phyloP scores from a whole-genome alignment of 2,329 filamentous ascomycete genomes.

The Aspergillus ochraceus region DNA sequence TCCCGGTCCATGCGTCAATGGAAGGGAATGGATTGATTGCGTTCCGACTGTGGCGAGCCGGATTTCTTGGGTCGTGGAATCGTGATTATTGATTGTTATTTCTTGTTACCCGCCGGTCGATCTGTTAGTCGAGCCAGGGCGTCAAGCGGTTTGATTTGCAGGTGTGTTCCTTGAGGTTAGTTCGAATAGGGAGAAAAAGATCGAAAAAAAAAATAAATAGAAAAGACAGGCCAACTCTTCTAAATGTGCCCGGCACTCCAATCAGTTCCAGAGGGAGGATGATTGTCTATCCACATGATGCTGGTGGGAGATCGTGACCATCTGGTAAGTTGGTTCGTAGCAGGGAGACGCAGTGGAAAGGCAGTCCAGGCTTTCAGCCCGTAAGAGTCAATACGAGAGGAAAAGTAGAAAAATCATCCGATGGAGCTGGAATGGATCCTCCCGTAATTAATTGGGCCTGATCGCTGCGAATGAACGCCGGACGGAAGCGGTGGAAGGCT shows the following conservation, averaged over 20 bases:
- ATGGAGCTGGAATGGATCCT: neutral
- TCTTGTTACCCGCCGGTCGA: neutral
- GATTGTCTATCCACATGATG: neutral
- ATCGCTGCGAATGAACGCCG: constrained; percentile 9
- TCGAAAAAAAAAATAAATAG: too few relatives aligned
- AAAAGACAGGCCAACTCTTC: too few relatives aligned
- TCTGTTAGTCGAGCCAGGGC: too few relatives aligned
- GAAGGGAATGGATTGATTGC: constrained; percentile 1
- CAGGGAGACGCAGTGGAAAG: neutral
- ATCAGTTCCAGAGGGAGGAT: neutral
- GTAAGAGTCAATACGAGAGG: neutral
- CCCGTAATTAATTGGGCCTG: neutral
- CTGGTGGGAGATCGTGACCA: neutral
- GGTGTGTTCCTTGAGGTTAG: too few relatives aligned
- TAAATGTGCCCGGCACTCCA: neutral
- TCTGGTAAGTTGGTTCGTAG: neutral
- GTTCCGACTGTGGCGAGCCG: constrained; percentile 21
- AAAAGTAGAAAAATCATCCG: neutral
- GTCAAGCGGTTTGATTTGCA: too few relatives aligned
- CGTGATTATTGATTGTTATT: constrained; percentile 9
- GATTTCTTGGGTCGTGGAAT: constrained; percentile 11
- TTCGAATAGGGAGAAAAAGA: too few relatives aligned
- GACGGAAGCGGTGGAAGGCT: constrained; percentile 12
- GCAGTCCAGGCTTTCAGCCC: neutral
- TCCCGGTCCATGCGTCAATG: neutral